phyloP scores from a whole-genome alignment of 257 asterid species.

The Fraxinus americana region DNA sequence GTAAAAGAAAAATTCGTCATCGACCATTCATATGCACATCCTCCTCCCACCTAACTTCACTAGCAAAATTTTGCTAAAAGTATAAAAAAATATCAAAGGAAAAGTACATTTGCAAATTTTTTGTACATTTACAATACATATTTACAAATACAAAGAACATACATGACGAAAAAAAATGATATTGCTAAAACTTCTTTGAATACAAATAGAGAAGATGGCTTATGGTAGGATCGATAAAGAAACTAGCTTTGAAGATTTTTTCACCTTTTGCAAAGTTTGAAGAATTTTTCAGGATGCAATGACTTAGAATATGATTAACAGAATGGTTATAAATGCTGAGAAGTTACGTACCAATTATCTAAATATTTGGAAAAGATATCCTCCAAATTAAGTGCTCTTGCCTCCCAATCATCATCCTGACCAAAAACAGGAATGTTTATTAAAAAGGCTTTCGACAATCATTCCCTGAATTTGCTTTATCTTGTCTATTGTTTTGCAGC shows the following conservation, averaged over 20 bases:
- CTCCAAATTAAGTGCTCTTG: conserved; percentile 59
- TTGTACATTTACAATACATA: not conserved
- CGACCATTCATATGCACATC: not conserved
- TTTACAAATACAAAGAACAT: not conserved
- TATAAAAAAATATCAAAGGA: too few species aligned
- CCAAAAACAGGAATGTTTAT: conserved; percentile 24
- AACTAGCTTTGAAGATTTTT: not conserved
- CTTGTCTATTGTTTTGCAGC: not conserved
- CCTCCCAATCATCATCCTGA: conserved; percentile 73
- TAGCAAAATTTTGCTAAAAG: not conserved
- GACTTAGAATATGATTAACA: not conserved
- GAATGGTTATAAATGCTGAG: not conserved
- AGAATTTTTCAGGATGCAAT: not conserved
- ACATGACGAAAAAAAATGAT: not conserved
- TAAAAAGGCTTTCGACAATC: not conserved
- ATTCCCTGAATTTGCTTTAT: not conserved
- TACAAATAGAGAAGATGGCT: not conserved
- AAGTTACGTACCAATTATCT: conserved; percentile 47
- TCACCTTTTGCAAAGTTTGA: not conserved
- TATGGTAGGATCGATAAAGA: not conserved
- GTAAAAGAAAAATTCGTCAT: not conserved
- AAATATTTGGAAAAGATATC: conserved; percentile 56
- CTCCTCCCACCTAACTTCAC: not conserved
- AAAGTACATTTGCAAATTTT: too few species aligned
- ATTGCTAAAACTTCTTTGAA: not conserved